phyloP scores from a whole-genome alignment of 208 protist species.

The Leishmania mexicana region DNA sequence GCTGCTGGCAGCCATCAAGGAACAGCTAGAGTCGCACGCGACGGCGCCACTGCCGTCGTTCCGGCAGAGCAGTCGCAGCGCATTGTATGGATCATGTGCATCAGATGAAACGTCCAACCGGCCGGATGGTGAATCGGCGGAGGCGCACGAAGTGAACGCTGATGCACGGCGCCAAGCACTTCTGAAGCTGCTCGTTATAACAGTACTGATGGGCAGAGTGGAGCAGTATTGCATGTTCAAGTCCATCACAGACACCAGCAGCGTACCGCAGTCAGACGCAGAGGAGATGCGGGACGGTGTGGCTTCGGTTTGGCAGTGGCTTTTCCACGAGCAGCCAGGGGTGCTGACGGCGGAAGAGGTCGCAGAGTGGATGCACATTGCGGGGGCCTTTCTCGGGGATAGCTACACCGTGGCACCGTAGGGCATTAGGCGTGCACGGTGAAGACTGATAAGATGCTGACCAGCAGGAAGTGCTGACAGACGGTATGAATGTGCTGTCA shows the following conservation, averaged over 20 bases:
- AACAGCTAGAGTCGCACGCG: slow-evolving; percentile 25
- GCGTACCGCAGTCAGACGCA: slow-evolving; percentile 32
- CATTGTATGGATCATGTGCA: not conserved
- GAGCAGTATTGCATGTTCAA: slow-evolving; percentile 39
- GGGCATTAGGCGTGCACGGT: not conserved
- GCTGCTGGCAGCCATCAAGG: slow-evolving; percentile 26
- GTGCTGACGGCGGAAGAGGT: slow-evolving; percentile 51
- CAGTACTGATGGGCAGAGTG: slow-evolving; percentile 52
- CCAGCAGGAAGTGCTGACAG: not conserved
- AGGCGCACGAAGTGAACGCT: not conserved
- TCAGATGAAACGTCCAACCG: too few species aligned
- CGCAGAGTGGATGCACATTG: slow-evolving; percentile 56
- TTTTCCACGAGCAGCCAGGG: slow-evolving; percentile 42
- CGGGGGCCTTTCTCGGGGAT: slow-evolving; percentile 51
- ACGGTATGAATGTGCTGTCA: not conserved
- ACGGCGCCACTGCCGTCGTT: not conserved
- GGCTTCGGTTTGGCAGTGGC: slow-evolving; percentile 47
- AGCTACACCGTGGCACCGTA: slow-evolving; percentile 52
- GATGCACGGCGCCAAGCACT: slow-evolving; percentile 38
- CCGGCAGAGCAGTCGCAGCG: not conserved
- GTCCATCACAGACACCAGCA: slow-evolving; percentile 34
- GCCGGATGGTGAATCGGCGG: not conserved
- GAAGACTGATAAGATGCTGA: not conserved
- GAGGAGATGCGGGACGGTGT: slow-evolving; percentile 69
- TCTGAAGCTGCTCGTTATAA: slow-evolving; percentile 71